phyloP scores from a whole-genome alignment of 108 stramenopile species.

The Seminavis robusta region DNA sequence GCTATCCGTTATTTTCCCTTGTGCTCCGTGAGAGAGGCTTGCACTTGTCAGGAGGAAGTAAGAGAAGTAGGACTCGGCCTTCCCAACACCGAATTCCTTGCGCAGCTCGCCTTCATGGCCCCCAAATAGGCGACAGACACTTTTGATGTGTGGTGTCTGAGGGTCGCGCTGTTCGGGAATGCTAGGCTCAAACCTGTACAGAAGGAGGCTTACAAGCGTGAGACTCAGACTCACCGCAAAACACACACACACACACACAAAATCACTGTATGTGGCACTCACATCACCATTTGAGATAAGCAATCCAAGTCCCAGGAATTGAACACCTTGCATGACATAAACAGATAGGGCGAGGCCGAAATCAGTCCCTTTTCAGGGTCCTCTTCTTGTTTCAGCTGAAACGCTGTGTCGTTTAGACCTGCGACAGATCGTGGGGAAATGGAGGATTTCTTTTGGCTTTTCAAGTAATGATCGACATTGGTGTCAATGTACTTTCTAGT shows the following conservation, averaged over 20 bases:
- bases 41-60: constrained; percentile 82
- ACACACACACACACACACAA: no score
- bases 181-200: constrained; percentile 44
- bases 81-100: constrained; percentile 12
- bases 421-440: background rate
- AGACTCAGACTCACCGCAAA: no score
- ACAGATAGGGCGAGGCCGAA: constrained; percentile 17
- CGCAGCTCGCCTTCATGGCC: constrained; percentile 14
- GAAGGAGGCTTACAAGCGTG: no score
- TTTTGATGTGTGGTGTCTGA: constrained; percentile 67
- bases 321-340: constrained; percentile 64
- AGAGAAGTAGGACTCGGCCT: constrained; percentile 34
- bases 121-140: constrained; percentile 51
- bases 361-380: background rate
- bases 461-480: background rate
- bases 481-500: constrained; percentile 34
- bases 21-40: constrained; percentile 77
- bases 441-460: background rate
- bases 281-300: constrained; percentile 55
- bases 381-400: constrained; percentile 1
- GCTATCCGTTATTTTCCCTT: constrained; percentile 42
- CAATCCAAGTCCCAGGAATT: constrained; percentile 46
- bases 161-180: constrained; percentile 21
- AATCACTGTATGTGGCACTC: no score
- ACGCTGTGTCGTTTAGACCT: constrained; percentile 1